Base-by-base conservation (phyloP, 139 green algal species). In the Astrephomene gubernaculifera region DNA sequence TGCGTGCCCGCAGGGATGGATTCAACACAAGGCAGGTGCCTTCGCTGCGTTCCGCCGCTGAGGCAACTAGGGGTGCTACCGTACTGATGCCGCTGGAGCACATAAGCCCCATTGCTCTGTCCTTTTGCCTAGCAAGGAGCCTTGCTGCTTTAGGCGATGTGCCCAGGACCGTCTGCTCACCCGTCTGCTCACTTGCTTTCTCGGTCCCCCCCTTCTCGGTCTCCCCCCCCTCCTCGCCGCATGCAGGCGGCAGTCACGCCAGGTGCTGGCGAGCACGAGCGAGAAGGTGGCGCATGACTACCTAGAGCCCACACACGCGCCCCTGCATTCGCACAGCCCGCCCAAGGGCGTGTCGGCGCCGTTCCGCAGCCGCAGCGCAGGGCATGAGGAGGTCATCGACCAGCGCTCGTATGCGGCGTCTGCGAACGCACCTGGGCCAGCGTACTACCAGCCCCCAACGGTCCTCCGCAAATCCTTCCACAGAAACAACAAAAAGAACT, bases 211-310 rank as follows among this genome's bases (percentile, higher is more conserved):
- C n/a, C n/a, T n/a, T n/a, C n/a, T n/a, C n/a, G n/a, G n/a, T n/a
- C n/a, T n/a, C n/a, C 49, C 14, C 17, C 49, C 49, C 49, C 14
- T 17, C 49, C 49, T 12, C 17, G 14, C 49, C 49, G 2, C 31
- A 10, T 45, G 41, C 39, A 78, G 70, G 70, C 70, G 61, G 27
- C 27, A 41, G n/a, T 27, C 41, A 22, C 41, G 43, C 7, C 78
- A 74, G n/a, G 43, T 84, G 78, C 64, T 84, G 31, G 63, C 74
- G 2, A 75, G 61, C 44, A 24, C 78, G 0, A 22, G 61, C n/a
- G 78, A 64, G 19, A 64, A 65, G 33, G 78, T 84, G 43, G 78
- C 78, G 6, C 41, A 64, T 43, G 78, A 84, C 78, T 84, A 84
- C 60, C 78, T 84, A 22, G 24, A 70, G 41, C 78, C 78, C 19